These are phyloP conservation scores for Rhododendron kiyosumense DNA, from an alignment of 148 eudicot genomes.

Conservation along the genomic window DNA sequence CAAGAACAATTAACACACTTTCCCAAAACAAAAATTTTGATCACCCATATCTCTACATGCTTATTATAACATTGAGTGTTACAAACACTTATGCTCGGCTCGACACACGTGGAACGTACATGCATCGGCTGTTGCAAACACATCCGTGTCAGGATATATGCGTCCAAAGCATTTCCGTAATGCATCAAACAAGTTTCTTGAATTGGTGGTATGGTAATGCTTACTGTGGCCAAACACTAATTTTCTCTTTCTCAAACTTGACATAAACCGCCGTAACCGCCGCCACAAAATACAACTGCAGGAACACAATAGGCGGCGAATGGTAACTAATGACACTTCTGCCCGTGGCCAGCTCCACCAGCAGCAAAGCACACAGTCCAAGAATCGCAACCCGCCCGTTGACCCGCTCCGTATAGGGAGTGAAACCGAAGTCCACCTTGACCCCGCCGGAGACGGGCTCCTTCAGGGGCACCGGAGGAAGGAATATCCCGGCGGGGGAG, in stretches of 20 bases:
- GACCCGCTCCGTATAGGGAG: slow-evolving; percentile 66
- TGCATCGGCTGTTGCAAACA: no score
- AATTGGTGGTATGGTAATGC: not conserved
- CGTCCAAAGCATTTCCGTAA: no score
- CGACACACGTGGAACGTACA: no score
- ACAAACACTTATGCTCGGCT: no score
- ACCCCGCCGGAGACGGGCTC: slow-evolving; percentile 64
- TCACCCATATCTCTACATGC: not conserved
- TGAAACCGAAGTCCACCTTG: slow-evolving; percentile 91
- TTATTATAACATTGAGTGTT: no score
- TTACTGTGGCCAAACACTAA: slow-evolving; percentile 72
- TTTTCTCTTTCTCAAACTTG: slow-evolving; percentile 77
- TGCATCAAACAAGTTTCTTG: not conserved
- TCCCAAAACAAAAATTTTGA: not conserved
- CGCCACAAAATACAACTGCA: slow-evolving; percentile 82
- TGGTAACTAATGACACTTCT: slow-evolving; percentile 68
- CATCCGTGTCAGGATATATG: no score
- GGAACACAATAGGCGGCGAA: slow-evolving; percentile 58
- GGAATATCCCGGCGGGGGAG: slow-evolving; percentile 36
- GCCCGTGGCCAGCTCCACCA: slow-evolving; percentile 90
- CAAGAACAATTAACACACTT: not conserved
- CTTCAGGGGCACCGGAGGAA: slow-evolving; percentile 73
- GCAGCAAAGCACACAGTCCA: slow-evolving; percentile 59
- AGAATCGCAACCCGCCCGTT: slow-evolving; percentile 73
- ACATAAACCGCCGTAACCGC: slow-evolving; percentile 56